A percentile compares a stretch with the other conserved stretches of the same genome.
Conservation (phyloP, 768 basidiomycete species). For the Hypholoma fasciculare region DNA sequence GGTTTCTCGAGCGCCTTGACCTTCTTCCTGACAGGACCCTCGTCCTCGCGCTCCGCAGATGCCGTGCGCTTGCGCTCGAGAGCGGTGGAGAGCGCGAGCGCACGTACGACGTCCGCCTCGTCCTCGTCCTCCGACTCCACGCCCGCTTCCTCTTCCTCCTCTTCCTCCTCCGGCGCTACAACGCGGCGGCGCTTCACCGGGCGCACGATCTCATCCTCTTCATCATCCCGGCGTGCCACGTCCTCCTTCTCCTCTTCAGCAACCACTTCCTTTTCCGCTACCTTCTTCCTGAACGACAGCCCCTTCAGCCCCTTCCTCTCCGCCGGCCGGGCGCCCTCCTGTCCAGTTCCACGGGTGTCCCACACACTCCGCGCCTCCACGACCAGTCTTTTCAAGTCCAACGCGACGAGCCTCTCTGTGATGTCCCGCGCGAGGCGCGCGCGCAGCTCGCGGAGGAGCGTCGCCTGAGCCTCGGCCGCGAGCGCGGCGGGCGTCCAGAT, state of each 20-base stretch:
- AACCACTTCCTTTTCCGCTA: conserved; percentile 39
- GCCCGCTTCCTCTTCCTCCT: conserved; percentile 33
- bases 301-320: conserved; percentile 46
- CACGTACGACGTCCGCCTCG: conserved; percentile 23
- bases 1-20: conserved; percentile 9
- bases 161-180: conserved; percentile 13
- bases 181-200: conserved; percentile 36
- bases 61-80: conserved; percentile 42
- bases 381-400: conserved; percentile 53
- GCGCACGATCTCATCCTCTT: conserved; percentile 35
- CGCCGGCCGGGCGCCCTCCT: conserved; percentile 21
- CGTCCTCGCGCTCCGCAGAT: conserved; percentile 39
- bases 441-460: conserved; percentile 59
- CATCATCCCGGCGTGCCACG: conserved; percentile 39
- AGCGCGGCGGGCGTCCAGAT: conserved; percentile 56
- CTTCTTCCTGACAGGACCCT: conserved; percentile 25
- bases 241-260: conserved; percentile 38
- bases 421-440: conserved; percentile 64
- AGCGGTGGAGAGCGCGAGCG: conserved; percentile 28
- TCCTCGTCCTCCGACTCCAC: conserved; percentile 67
- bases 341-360: conserved; percentile 9
- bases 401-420: conserved; percentile 56
- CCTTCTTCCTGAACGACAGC: conserved; percentile 47
- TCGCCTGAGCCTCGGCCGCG: conserved; percentile 52
- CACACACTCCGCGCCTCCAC: conserved; percentile 48